Conservation (phyloP, 352 stramenopile genomes). For the Phytophthora ohioensis region DNA sequence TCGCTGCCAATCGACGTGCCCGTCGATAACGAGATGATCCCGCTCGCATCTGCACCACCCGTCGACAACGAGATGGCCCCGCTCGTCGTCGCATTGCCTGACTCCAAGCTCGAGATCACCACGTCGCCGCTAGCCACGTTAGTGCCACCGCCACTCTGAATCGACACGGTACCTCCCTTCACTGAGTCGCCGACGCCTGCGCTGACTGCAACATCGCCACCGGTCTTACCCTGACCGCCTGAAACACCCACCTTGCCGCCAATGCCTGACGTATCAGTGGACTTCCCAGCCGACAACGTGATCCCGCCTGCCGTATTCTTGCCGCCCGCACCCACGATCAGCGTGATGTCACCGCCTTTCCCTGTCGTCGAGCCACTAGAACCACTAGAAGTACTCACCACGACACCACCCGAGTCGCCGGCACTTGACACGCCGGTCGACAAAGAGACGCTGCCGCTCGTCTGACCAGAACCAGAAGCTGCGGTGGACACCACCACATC, state of each 20-base stretch:
- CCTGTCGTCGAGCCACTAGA: not conserved
- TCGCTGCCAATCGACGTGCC: no score
- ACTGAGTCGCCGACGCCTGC: slow-evolving; percentile 6
- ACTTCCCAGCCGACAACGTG: slow-evolving; percentile 10
- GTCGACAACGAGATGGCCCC: not conserved
- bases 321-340: slow-evolving; percentile 6
- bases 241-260: slow-evolving; percentile 13
- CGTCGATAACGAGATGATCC: no score
- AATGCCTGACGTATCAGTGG: slow-evolving; percentile 6
- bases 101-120: slow-evolving; percentile 17
- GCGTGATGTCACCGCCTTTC: slow-evolving; percentile 8
- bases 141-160: slow-evolving; percentile 32
- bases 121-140: slow-evolving; percentile 21
- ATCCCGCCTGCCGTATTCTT: slow-evolving; percentile 4
- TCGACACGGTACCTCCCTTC: slow-evolving; percentile 23
- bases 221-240: slow-evolving; percentile 5
- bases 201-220: slow-evolving; percentile 9
- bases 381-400: slow-evolving; percentile 3
- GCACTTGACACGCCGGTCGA: not conserved
- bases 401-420: slow-evolving; percentile 9
- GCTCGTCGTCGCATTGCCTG: slow-evolving; percentile 5
- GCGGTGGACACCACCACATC: slow-evolving; percentile 20
- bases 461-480: not conserved
- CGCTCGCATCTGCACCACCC: no score
- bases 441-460: slow-evolving; percentile 8